A percentile compares a stretch with the other conserved stretches of the same genome.
These are phyloP conservation scores for Fistulifera pelliculosa DNA, from an alignment of 108 stramenopile species.

Conservation along the genomic window DNA sequence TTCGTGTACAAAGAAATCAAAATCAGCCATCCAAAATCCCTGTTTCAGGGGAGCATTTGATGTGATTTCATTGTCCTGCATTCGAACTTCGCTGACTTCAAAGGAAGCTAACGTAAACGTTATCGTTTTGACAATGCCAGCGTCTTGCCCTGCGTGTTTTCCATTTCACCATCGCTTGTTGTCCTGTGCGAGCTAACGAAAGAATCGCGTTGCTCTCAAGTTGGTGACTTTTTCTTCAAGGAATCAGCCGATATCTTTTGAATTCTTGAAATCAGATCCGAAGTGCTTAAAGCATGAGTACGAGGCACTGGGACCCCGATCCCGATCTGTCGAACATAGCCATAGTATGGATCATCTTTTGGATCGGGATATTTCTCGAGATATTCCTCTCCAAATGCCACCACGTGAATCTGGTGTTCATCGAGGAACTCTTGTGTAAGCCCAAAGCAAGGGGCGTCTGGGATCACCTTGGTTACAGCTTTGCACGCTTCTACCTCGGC, in stretches of 20 bases:
- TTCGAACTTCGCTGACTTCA: too few relatives aligned
- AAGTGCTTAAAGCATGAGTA: constrained; percentile 68
- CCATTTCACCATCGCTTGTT: background rate
- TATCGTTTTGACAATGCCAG: too few relatives aligned
- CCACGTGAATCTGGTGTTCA: constrained; percentile 86
- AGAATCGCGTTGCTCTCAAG: background rate
- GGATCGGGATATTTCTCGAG: constrained; percentile 76
- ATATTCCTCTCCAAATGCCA: constrained; percentile 85
- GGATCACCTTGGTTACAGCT: constrained; percentile 85
- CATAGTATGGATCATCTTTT: constrained; percentile 83
- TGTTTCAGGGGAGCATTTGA: too few relatives aligned
- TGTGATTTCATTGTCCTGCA: too few relatives aligned
- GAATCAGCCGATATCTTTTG: constrained; percentile 40
- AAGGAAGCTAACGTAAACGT: too few relatives aligned
- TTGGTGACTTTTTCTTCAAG: constrained; percentile 3
- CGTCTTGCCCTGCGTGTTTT: too few relatives aligned
- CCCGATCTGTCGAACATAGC: constrained; percentile 65
- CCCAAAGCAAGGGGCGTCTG: constrained; percentile 82
- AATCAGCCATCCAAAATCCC: too few relatives aligned
- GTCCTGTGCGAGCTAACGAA: too few relatives aligned
- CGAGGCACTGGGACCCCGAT: constrained; percentile 74
- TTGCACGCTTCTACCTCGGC: constrained; percentile 90
- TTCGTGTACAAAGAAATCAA: too few relatives aligned
- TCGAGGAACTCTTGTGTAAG: constrained; percentile 78
- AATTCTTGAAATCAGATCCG: constrained; percentile 77